Evolutionary conservation across 768 basidiomycete genomes (phyloP).

Genomic region (Boletus pseudopeckii): DNA sequence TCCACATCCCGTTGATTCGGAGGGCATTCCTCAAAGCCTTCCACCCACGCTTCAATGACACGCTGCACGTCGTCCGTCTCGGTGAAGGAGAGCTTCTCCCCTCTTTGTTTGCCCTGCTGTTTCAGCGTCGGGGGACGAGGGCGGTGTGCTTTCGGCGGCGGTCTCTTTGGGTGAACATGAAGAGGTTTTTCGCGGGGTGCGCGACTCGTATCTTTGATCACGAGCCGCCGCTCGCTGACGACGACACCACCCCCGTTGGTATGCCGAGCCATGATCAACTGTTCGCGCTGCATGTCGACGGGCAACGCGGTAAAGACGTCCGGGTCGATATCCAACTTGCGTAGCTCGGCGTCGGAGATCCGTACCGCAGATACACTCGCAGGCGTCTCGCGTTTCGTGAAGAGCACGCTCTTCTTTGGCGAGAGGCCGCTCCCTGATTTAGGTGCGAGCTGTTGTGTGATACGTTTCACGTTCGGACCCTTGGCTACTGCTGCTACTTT

Average conservation of each 20-base stretch:
- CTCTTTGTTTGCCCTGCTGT: constrained; percentile 48
- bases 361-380: constrained; percentile 34
- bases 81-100: constrained; percentile 55
- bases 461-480: constrained; percentile 49
- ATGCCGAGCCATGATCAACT: constrained; percentile 58
- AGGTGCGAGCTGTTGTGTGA: constrained; percentile 63
- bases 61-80: constrained; percentile 71
- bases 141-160: constrained; percentile 55
- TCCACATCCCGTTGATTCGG: constrained; percentile 75
- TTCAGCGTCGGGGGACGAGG: constrained; percentile 50
- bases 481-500: constrained; percentile 25
- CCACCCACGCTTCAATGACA: constrained; percentile 75
- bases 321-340: constrained; percentile 67
- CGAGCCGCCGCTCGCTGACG: constrained; percentile 39
- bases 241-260: constrained; percentile 38
- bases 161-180: constrained; percentile 39
- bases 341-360: constrained; percentile 56
- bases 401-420: constrained; percentile 35
- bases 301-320: constrained; percentile 67
- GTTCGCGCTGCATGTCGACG: constrained; percentile 65
- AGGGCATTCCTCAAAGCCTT: constrained; percentile 51
- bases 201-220: constrained; percentile 43
- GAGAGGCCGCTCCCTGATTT: constrained; percentile 42
- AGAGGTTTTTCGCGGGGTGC: constrained; percentile 27
- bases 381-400: constrained; percentile 33